Percentiles rank a stretch among this genome's conserved stretches.
These are phyloP conservation scores for Phytophthora citricola DNA, from an alignment of 352 stramenopile genomes.

Conservation along the genomic window DNA sequence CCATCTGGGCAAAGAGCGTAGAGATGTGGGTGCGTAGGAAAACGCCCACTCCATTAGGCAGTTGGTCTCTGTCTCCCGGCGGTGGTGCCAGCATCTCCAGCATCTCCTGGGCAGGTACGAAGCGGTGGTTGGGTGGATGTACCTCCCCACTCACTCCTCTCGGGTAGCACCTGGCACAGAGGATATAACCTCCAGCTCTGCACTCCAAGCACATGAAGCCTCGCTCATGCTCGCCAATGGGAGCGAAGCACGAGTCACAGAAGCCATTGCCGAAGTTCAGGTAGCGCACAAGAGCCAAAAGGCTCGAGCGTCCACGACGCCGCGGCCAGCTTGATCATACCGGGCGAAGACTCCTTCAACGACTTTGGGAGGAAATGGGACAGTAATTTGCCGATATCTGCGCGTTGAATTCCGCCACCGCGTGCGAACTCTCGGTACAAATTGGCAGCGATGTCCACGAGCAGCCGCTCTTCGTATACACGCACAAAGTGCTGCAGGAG, in stretches of 20 bases:
- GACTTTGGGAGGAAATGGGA: conserved; percentile 38
- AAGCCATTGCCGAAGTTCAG: conserved; percentile 55
- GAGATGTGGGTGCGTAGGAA: conserved; percentile 41
- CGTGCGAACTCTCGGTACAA: conserved; percentile 42
- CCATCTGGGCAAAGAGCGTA: conserved; percentile 37
- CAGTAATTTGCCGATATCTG: conserved; percentile 40
- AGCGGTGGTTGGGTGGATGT: conserved; percentile 33
- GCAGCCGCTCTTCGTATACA: conserved; percentile 45
- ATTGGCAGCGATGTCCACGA: conserved; percentile 47
- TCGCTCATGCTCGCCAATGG: conserved; percentile 45
- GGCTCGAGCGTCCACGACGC: conserved; percentile 40
- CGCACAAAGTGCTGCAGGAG: conserved; percentile 39
- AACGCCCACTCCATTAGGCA: conserved; percentile 42
- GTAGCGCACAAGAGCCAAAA: conserved; percentile 51
- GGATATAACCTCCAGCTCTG: conserved; percentile 41
- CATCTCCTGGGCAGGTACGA: conserved; percentile 42
- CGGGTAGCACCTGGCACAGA: conserved; percentile 43
- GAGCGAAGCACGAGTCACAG: conserved; percentile 47
- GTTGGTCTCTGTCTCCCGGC: conserved; percentile 33
- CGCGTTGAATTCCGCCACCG: conserved; percentile 38
- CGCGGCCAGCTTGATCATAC: conserved; percentile 40
- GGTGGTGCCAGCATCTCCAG: conserved; percentile 38
- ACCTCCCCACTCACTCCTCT: conserved; percentile 32
- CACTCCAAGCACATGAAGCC: conserved; percentile 49
- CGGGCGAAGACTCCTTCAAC: conserved; percentile 40